Conservation (phyloP, 768 basidiomycete genomes). For the Chlorophyllum brunneum region DNA sequence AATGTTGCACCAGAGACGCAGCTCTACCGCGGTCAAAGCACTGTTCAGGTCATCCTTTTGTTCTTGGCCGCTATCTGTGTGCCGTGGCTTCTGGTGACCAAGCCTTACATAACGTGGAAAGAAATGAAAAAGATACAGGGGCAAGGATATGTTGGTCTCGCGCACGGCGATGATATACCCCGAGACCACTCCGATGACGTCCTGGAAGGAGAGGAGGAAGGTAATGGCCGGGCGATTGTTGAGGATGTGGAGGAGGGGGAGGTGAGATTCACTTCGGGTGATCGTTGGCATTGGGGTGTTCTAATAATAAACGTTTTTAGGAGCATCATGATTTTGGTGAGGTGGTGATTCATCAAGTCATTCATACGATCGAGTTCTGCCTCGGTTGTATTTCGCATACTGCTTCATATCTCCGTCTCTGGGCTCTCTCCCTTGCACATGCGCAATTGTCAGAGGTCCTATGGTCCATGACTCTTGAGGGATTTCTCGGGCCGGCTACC, state of each 20-base stretch:
- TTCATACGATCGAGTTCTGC: constrained; percentile 99
- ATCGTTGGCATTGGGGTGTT: not conserved
- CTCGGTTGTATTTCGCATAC: constrained; percentile 99
- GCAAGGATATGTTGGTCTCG: constrained; percentile 75
- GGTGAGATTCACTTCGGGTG: constrained; percentile 41
- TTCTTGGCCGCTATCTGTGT: constrained; percentile 82
- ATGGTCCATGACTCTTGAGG: constrained; percentile 82
- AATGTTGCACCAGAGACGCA: constrained; percentile 61
- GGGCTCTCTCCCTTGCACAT: constrained; percentile 97
- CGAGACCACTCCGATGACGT: constrained; percentile 56
- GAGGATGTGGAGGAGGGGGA: constrained; percentile 77
- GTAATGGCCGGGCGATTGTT: constrained; percentile 67
- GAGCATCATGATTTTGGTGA: constrained; percentile 93
- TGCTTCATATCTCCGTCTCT: constrained; percentile 87
- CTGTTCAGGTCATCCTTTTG: constrained; percentile 77
- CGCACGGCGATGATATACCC: constrained; percentile 49
- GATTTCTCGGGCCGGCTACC: constrained; percentile 56
- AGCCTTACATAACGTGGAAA: constrained; percentile 89
- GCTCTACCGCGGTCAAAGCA: constrained; percentile 85
- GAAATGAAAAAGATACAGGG: constrained; percentile 81
- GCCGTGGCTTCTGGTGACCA: constrained; percentile 89
- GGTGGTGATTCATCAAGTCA: constrained; percentile 93
- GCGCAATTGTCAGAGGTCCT: constrained; percentile 95
- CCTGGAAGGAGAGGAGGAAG: constrained; percentile 79
- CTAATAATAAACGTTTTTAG: constrained; percentile 25